Percentiles rank a stretch among this genome's conserved stretches.
phyloP scores from a whole-genome alignment of 805 yeast genomes.

The Saccharomycopsis sp. region DNA sequence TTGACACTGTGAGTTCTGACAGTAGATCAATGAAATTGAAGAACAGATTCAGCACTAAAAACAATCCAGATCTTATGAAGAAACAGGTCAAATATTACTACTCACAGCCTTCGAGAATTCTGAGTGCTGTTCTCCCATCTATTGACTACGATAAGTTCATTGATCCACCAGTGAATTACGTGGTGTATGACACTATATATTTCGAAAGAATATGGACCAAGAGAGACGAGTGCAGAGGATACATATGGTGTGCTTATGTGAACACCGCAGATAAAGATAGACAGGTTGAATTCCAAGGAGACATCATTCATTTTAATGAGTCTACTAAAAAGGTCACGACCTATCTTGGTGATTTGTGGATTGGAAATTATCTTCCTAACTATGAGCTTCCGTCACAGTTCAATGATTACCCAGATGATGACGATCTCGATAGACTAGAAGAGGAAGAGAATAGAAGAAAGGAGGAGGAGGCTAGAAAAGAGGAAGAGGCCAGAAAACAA shows the following conservation, averaged over 20 bases:
- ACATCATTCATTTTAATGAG: constrained; percentile 24
- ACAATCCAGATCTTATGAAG: not conserved
- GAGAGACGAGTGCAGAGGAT: constrained; percentile 32
- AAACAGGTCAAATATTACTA: constrained; percentile 18
- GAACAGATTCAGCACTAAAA: constrained; percentile 23
- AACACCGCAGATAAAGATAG: constrained; percentile 8
- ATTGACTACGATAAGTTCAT: constrained; percentile 23
- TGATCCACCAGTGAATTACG: constrained; percentile 9
- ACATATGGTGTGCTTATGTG: constrained; percentile 42
- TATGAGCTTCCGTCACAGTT: constrained; percentile 5
- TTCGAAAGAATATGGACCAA: constrained; percentile 32
- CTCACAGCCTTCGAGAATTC: constrained; percentile 29
- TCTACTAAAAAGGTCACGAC: constrained; percentile 23
- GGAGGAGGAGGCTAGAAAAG: not conserved
- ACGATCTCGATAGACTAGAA: not conserved
- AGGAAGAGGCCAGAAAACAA: not conserved
- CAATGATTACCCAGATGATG: not conserved
- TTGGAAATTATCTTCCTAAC: constrained; percentile 16
- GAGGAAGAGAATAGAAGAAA: constrained; percentile 1
- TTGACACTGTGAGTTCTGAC: constrained; percentile 31
- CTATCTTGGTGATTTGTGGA: constrained; percentile 28
- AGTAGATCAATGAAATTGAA: constrained; percentile 29
- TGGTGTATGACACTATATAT: constrained; percentile 28
- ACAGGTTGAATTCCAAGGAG: constrained; percentile 21
- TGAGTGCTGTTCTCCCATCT: constrained; percentile 38